Base-by-base conservation (phyloP, 1,284 basidiomycete species). In the Spongispora temasekensis region DNA sequence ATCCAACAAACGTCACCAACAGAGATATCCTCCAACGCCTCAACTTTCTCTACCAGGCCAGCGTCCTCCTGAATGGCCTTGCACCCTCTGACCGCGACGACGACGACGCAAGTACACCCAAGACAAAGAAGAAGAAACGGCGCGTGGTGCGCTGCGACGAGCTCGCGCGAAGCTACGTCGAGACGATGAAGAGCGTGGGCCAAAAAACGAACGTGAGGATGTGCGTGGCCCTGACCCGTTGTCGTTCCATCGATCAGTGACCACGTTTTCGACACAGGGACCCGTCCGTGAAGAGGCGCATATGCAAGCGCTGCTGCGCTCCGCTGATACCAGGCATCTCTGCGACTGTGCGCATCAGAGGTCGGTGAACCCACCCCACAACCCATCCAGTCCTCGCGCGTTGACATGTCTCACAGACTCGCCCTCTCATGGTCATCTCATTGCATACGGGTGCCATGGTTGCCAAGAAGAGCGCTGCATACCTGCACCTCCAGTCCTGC, bases 41-140 rank as follows among this genome's bases (percentile, higher is more conserved):
- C 64, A 93, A 90, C 75, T 94, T 91, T 71, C 82, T 94, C 31
- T 92, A 91, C 69, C 92, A 94, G 76, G 90, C 91, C 31, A 88
- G 89, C 66, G 78, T 83, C 5, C 86, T 89, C 64, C 75, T 94
- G 40, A 80, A 81, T 57, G 77, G 76, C 21, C 70, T 86, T 40
- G 63, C 66, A 51, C 70, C 58, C 59, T 57, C 40, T 54, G 17
- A 21, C 53, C 3, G 37, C 54, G 19, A 17, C 30, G 10, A 30
- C 58, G 57, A 21, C 50, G 19, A 17, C 58, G 55, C 66, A 35
- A 58, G 61, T 63, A 60, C 61, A 65, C 51, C 73, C 48, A 75
- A 69, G 59, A 71, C 69, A 32, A 70, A 48, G 55, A 70, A 50
- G 56, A 64, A 42, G 48, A 67, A 69, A 58, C 72, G 64, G 5